These are phyloP conservation scores for Usnea hakonensis DNA, from an alignment of 495 filamentous ascomycete species.

Conservation along the genomic window DNA sequence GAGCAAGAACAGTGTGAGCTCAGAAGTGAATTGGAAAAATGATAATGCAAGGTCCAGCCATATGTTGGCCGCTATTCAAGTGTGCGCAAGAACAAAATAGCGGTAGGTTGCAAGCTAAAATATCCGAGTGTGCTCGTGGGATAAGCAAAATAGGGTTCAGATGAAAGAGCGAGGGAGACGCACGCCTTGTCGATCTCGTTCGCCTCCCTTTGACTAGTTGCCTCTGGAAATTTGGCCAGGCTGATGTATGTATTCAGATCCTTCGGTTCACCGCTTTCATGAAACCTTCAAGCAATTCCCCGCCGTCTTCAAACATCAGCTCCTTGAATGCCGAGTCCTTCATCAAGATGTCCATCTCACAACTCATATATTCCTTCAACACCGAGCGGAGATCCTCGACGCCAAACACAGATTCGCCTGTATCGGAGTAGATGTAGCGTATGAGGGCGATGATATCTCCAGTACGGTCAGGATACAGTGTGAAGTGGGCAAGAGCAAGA, in stretches of 20 bases:
- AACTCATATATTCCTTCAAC: conserved; percentile 26
- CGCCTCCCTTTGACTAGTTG: no score
- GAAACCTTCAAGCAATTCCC: conserved; percentile 15
- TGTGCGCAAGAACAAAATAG: no score
- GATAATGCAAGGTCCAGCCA: no score
- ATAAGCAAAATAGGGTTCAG: no score
- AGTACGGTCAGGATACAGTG: conserved; percentile 24
- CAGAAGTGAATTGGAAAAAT: no score
- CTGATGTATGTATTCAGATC: background rate
- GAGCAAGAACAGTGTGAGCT: no score
- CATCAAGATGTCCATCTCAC: conserved; percentile 27
- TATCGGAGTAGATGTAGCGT: conserved; percentile 30
- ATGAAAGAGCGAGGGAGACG: no score
- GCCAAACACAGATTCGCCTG: background rate
- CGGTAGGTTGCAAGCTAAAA: no score
- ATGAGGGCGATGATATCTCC: conserved; percentile 29
- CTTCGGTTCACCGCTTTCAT: conserved; percentile 20
- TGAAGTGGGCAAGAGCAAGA: conserved; percentile 28
- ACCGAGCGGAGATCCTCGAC: conserved; percentile 21
- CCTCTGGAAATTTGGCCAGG: no score
- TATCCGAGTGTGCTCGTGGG: no score
- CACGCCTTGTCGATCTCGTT: no score
- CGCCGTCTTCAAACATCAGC: conserved; percentile 18
- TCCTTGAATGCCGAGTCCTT: conserved; percentile 23
- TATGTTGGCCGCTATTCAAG: no score